A percentile compares a stretch with the other conserved stretches of the same genome.
These are phyloP conservation scores for Fennellomyces sp. DNA, from an alignment of 371 early-diverging fungal genomes.

Conservation along the genomic window DNA sequence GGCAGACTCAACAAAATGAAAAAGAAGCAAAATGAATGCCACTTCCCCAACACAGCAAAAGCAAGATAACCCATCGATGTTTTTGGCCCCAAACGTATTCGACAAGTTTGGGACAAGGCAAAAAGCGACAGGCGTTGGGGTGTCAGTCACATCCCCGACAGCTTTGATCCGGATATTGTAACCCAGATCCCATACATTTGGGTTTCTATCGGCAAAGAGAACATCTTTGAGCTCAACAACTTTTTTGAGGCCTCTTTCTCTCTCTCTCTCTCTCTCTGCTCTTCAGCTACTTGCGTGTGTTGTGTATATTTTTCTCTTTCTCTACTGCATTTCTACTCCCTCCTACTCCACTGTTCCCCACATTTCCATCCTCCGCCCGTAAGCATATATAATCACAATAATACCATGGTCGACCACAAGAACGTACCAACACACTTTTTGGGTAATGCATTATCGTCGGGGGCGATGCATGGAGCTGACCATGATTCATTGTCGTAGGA, in stretches of 20 bases:
- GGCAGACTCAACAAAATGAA: too few species aligned
- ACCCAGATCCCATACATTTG: constrained; percentile 6
- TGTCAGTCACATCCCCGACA: constrained; percentile 6
- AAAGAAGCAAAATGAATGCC: too few species aligned
- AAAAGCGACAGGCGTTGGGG: not conserved
- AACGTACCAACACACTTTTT: constrained; percentile 22
- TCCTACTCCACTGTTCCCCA: not conserved
- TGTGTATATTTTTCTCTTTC: constrained; percentile 1
- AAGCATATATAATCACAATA: not conserved
- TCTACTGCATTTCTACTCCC: not conserved
- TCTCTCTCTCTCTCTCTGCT: not conserved
- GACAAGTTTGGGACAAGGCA: not conserved
- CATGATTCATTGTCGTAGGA: constrained; percentile 35
- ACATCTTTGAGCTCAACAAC: not conserved
- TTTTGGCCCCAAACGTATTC: not conserved
- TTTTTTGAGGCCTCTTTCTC: not conserved
- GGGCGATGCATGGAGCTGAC: not conserved
- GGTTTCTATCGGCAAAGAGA: too few species aligned
- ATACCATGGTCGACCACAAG: constrained; percentile 20
- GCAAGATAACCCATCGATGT: too few species aligned
- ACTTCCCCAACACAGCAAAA: too few species aligned
- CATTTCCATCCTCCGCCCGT: not conserved
- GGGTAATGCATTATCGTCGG: not conserved
- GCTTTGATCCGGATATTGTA: not conserved
- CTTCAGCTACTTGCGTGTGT: not conserved